phyloP scores from a whole-genome alignment of 345 rosid genomes.

The Lepidium didymum region DNA sequence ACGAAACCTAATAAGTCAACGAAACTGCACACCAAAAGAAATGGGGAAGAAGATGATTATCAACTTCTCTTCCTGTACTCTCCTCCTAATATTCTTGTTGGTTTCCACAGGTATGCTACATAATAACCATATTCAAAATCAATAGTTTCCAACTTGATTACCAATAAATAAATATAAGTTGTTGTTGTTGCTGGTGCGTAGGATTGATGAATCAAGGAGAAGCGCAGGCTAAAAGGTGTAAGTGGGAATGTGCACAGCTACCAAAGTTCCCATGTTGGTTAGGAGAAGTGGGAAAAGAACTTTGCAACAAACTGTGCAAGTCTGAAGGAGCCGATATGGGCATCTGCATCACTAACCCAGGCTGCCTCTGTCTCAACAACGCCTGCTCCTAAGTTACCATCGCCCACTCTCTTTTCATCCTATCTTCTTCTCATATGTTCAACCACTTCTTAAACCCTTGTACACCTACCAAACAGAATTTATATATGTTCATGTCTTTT shows the following conservation, averaged over 20 bases:
- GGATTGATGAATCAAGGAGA: conserved; percentile 4
- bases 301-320: conserved; percentile 14
- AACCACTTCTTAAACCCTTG: background rate
- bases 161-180: too few relatives aligned
- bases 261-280: conserved; percentile 25
- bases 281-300: background rate
- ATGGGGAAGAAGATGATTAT: conserved; percentile 12
- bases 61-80: background rate
- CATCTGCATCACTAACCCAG: background rate
- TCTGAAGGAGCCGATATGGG: conserved; percentile 12
- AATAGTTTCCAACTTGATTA: background rate
- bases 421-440: background rate
- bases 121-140: background rate
- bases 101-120: conserved; percentile 7
- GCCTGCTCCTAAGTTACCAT: conserved; percentile 9
- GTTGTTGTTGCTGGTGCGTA: background rate
- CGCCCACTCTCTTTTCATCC: too few relatives aligned
- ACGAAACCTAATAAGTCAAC: background rate
- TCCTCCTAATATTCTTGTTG: conserved; percentile 12
- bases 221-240: conserved; percentile 15
- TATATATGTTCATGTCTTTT: too few relatives aligned
- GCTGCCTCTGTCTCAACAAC: conserved; percentile 19
- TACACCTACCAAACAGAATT: background rate
- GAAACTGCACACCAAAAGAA: background rate
- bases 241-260: conserved; percentile 16